A percentile compares a stretch with the other conserved stretches of the same genome.
These are phyloP conservation scores for Ophiognomonia clavigignenti-juglandacearum DNA, from an alignment of 2,329 filamentous ascomycete species.

Conservation along the genomic window DNA sequence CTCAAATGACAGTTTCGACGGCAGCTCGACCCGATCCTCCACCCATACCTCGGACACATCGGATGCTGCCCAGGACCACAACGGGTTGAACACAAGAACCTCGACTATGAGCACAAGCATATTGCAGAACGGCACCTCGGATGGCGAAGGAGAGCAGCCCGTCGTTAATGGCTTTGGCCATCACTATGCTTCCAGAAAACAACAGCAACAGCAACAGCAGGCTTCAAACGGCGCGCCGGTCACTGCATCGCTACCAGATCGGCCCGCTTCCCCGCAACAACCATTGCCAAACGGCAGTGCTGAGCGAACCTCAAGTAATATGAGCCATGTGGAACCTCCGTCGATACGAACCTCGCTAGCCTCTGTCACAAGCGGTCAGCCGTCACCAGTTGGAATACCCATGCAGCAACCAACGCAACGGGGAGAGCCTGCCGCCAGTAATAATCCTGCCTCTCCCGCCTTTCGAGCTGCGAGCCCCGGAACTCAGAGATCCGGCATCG, in stretches of 20 bases:
- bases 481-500: conserved; percentile 18
- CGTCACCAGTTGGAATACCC: conserved; percentile 27
- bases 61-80: conserved; percentile 38
- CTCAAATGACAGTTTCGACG: conserved; percentile 50
- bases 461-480: conserved; percentile 18
- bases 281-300: conserved; percentile 18
- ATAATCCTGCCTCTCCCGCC: conserved; percentile 16
- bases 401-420: conserved; percentile 25
- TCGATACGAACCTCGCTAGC: conserved; percentile 27
- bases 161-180: conserved; percentile 30
- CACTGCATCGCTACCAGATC: conserved; percentile 23
- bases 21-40: conserved; percentile 44
- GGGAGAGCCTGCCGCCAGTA: conserved; percentile 21
- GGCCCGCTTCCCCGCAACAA: conserved; percentile 18
- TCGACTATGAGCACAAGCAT: conserved; percentile 46
- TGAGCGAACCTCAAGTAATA: conserved; percentile 22
- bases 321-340: conserved; percentile 25
- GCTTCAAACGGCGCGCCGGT: conserved; percentile 20
- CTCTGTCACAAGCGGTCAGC: conserved; percentile 26
- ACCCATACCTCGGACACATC: conserved; percentile 48
- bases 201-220: conserved; percentile 12
- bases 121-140: conserved; percentile 50
- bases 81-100: conserved; percentile 34
- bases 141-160: conserved; percentile 22
- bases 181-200: conserved; percentile 18